Base-by-base conservation (phyloP, 352 stramenopile species). In the Phytophthora macrochlamydospora region DNA sequence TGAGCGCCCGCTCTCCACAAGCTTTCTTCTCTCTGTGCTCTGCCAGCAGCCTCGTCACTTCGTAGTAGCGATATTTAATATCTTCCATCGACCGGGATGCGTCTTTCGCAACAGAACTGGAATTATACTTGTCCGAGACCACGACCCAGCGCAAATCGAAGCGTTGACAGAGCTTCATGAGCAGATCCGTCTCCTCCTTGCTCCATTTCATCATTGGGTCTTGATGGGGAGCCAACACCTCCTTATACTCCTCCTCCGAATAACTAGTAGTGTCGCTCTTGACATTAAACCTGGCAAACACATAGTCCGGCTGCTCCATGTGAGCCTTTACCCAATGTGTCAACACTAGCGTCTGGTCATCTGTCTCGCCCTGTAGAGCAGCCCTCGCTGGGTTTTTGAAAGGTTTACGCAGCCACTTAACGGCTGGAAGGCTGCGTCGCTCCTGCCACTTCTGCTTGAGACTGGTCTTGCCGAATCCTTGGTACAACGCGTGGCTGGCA, bases 21-120 rank as follows among this genome's bases (percentile, higher is more conserved):
- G 57, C 28, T 44, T 65, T 56, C 24, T 69, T 70, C 32, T 84
- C 75, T 31, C 73, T 60, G 37, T 76, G 72, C 48, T 87, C 81
- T 30, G 62, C 62, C 2, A 91, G 40, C 14, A 88, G 52, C 48
- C 76, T 66, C 13, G 75, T 76, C 42, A 76, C 70, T 52, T 92
- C 81, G 51, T 92, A 90, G 56, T 90, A 90, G 12, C 83, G 73
- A 52, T 90, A 90, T 59, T 90, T 92, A 32, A 90, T 81, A 53
- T 90, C 83, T 51, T 92, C 81, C 14, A 91, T 59, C 7, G 79
- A 86, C 33, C 80, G 65, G 8, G 50, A 43, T 14, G 69, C 55
- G 3, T 58, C 60, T 64, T 79, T 85, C 30, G 63, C 67, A 37
- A 80, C 70, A 12, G 75, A 55, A 6, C 75, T 70, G 3, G 69